phyloP scores from a whole-genome alignment of 2,329 filamentous ascomycete species.

The Pyricularia sp. region DNA sequence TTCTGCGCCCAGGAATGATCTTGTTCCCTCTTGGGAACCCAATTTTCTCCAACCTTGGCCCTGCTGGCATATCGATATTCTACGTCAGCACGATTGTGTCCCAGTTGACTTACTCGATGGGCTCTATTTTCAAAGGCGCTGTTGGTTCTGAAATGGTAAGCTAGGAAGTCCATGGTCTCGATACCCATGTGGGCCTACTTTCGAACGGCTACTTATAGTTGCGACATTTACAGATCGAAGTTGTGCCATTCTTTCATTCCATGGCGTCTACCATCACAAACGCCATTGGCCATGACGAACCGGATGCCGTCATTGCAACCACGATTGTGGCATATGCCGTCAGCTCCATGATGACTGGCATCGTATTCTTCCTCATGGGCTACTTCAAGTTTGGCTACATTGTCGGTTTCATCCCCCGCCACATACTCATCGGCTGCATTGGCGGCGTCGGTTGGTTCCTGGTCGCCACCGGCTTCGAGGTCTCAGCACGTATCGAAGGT shows the following conservation, averaged over 20 bases:
- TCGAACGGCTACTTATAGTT: not conserved
- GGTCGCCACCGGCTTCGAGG: conserved; percentile 80
- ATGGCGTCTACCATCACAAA: conserved; percentile 85
- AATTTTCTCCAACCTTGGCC: conserved; percentile 73
- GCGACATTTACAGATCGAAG: conserved; percentile 55
- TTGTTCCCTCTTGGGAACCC: conserved; percentile 82
- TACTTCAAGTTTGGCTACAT: conserved; percentile 78
- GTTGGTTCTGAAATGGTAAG: conserved; percentile 84
- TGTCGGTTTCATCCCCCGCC: conserved; percentile 91
- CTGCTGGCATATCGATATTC: conserved; percentile 95
- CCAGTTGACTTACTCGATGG: conserved; percentile 76
- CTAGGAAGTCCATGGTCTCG: conserved; percentile 3
- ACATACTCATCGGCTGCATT: conserved; percentile 94
- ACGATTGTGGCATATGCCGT: conserved; percentile 84
- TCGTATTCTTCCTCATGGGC: conserved; percentile 87
- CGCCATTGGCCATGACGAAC: conserved; percentile 64
- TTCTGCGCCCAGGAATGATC: conserved; percentile 57
- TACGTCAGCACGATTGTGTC: conserved; percentile 96
- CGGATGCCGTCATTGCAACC: conserved; percentile 80
- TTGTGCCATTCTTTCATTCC: conserved; percentile 96
- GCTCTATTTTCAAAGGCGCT: conserved; percentile 80
- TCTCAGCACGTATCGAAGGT: conserved; percentile 78
- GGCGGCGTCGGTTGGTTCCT: conserved; percentile 95
- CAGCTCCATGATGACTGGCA: conserved; percentile 80
- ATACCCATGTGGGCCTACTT: not conserved